These are phyloP conservation scores for Blastomyces silverae DNA, from an alignment of 2,329 filamentous ascomycete genomes.

Conservation along the genomic window DNA sequence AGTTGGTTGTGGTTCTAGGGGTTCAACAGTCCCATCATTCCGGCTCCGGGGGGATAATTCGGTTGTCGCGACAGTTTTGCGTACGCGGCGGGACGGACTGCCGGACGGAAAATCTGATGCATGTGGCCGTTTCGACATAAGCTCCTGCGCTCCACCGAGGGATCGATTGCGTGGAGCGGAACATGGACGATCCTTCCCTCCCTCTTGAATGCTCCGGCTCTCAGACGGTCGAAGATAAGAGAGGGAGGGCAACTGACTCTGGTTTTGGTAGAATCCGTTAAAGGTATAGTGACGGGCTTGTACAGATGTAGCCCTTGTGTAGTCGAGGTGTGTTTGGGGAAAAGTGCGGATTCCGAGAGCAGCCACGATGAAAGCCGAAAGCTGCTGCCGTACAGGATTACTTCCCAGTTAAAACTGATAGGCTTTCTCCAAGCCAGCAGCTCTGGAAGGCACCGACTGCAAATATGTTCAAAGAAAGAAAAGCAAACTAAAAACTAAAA, in stretches of 20 bases:
- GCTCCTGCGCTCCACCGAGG: conserved; percentile 30
- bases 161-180: conserved; percentile 27
- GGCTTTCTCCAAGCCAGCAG: neutral
- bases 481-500: too few relatives aligned
- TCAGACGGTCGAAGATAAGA: conserved; percentile 34
- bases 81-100: conserved; percentile 20
- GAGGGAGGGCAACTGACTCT: conserved; percentile 29
- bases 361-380: conserved; percentile 34
- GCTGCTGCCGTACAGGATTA: neutral
- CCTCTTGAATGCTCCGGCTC: conserved; percentile 32
- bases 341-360: conserved; percentile 35
- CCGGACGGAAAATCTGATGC: conserved; percentile 29
- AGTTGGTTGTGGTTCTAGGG: neutral
- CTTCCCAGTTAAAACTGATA: neutral
- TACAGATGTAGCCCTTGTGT: conserved; percentile 30
- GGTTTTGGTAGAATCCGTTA: conserved; percentile 25
- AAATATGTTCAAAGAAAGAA: neutral
- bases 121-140: conserved; percentile 37
- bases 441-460: neutral
- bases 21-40: conserved; percentile 21
- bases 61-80: conserved; percentile 12
- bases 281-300: conserved; percentile 30
- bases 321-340: conserved; percentile 24
- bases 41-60: conserved; percentile 15
- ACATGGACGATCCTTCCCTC: conserved; percentile 38